A percentile compares a stretch with the other conserved stretches of the same genome.
Conservation (phyloP, 352 stramenopile species). For the Globisporangium paddicum region DNA sequence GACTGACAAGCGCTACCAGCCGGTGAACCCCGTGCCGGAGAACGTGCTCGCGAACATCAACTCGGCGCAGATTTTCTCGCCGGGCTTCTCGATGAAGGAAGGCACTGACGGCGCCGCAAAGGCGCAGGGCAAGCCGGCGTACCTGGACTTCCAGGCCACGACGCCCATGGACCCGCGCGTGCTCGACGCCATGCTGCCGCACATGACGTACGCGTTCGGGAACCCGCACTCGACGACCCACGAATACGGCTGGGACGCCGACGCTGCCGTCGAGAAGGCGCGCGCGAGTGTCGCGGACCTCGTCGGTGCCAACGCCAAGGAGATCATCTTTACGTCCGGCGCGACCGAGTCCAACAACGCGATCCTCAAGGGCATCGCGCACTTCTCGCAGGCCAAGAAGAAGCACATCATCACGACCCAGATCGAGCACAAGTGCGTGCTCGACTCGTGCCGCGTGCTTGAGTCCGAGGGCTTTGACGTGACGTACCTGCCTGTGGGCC, state of each 20-base stretch:
- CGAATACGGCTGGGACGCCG: constrained; percentile 97
- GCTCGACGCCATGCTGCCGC: constrained; percentile 98
- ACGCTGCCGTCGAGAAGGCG: constrained; percentile 93
- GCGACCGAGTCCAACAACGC: constrained; percentile 99
- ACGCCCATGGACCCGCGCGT: constrained; percentile 98
- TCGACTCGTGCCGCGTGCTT: constrained; percentile 97
- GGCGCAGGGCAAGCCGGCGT: constrained; percentile 81
- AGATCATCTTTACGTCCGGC: constrained; percentile 99
- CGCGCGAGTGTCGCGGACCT: constrained; percentile 88
- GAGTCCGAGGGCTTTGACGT: constrained; percentile 98
- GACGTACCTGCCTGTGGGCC: constrained; percentile 93
- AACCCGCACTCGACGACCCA: constrained; percentile 99
- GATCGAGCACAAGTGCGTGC: constrained; percentile 96
- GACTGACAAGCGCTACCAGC: constrained; percentile 80
- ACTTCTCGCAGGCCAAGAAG: constrained; percentile 95
- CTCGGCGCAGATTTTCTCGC: constrained; percentile 78
- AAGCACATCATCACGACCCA: constrained; percentile 99
- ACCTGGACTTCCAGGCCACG: constrained; percentile 97
- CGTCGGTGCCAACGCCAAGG: constrained; percentile 95
- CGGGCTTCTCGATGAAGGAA: constrained; percentile 72
- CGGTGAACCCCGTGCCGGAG: constrained; percentile 78
- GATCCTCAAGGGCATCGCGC: constrained; percentile 96
- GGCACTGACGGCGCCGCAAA: constrained; percentile 32
- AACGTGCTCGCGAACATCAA: constrained; percentile 81
- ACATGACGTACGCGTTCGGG: constrained; percentile 95